Base-by-base conservation (phyloP, 2,329 filamentous ascomycete genomes). In the Elsinoe batatas region DNA sequence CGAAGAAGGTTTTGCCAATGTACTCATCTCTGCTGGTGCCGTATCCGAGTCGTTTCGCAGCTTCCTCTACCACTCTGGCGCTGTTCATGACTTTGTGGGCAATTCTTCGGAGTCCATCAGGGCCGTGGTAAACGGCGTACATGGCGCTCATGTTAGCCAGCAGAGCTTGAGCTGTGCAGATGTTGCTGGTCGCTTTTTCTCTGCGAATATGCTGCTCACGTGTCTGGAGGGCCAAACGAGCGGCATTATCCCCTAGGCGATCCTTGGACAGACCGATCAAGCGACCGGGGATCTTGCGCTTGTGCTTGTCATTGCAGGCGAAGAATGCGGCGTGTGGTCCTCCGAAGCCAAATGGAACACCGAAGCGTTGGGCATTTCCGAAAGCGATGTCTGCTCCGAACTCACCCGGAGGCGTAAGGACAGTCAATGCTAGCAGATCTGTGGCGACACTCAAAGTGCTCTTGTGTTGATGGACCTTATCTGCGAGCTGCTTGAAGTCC, bases 301-400 rank as follows among this genome's bases (percentile, higher is more conserved):
- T 96, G 74, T 91, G 83, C 71, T 91, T 88, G 50, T 96, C 91
- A 55, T 82, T 82, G 55, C 91, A 90, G 17, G 91, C 88, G 69
- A 97, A 96, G 79, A 97, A 97, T 15, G 91, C 91, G 22, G 91
- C 91, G 66, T 96, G 91, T n/a, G 91, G 91, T 17, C 91, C 91
- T 65, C 91, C 91, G 64, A 85, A 94, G 50, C 91, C 91, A 67
- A 96, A 82, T 1, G 91, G 91, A 11, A 97, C 88, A 69, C 91
- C 91, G 59, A 96, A 87, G 57, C 91, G 79, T 74, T 97, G 91
- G 13, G 91, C 84, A 66, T 85, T 95, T 62, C 91, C 91, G 67
- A 97, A 95, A 4, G 91, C 91, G 64, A 97, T 88, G 67, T 97
- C 91, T 18, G 91, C 91, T 40, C 91, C 91, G 73, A 91, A 96